Evolutionary conservation across 371 early-diverging fungal genomes (phyloP).

Genomic region (Dichotomocladium elegans): DNA sequence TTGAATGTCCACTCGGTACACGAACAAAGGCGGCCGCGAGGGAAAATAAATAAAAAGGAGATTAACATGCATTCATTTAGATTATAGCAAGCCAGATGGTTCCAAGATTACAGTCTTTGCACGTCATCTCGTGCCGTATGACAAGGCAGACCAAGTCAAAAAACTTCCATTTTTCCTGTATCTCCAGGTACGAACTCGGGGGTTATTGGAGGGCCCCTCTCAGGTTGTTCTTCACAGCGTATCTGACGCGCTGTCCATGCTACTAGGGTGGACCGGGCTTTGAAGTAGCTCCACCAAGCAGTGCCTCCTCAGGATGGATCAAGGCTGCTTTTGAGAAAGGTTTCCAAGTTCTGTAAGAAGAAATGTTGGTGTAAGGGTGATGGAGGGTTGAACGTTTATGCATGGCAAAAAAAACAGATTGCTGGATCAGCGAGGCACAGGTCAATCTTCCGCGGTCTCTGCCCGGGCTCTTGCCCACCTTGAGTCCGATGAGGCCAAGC

Average conservation of each 20-base stretch:
- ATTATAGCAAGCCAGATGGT: constrained; percentile 33
- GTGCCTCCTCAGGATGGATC: constrained; percentile 58
- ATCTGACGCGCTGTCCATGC: neutral
- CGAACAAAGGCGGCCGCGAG: too few relatives aligned
- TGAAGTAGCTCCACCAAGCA: constrained; percentile 46
- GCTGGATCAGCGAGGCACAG: constrained; percentile 75
- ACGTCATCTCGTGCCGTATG: constrained; percentile 56
- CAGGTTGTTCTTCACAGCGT: too few relatives aligned
- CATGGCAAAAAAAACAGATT: constrained; percentile 17
- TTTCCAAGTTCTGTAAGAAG: constrained; percentile 53
- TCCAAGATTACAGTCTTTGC: constrained; percentile 49
- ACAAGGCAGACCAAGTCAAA: constrained; percentile 40
- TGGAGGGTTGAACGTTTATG: neutral
- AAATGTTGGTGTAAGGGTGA: neutral
- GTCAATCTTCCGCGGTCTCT: constrained; percentile 61
- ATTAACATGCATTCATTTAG: constrained; percentile 14
- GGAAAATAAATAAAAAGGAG: neutral
- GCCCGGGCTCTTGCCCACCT: constrained; percentile 44
- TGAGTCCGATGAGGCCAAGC: constrained; percentile 50
- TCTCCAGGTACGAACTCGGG: constrained; percentile 42
- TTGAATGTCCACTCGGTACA: constrained; percentile 54
- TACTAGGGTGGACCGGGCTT: constrained; percentile 54
- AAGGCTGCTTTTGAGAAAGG: constrained; percentile 59
- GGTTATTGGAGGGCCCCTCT: neutral
- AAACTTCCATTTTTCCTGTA: constrained; percentile 55